Evolutionary conservation across 2,329 filamentous ascomycete species (phyloP), one percentile per base, ranked within the genome.

Genomic region (Claviceps fusiformis): DNA sequence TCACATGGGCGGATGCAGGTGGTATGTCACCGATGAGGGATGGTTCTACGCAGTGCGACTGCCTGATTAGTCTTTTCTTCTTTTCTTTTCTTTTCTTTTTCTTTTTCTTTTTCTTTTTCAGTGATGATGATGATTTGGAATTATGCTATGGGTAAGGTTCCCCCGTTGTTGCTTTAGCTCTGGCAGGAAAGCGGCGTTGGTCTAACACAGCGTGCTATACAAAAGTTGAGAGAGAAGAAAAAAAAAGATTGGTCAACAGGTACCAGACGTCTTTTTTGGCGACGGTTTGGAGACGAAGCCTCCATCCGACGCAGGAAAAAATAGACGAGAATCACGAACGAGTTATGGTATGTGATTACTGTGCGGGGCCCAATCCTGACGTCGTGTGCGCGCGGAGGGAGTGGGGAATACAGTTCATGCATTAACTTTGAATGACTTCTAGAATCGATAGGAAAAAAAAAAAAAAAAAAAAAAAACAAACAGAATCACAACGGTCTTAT

Each of bases 41-140:
- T 72, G 75, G 63, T 84, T 84, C 64, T 85, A 85, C 61, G 81
- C 81, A 57, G 74, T 81, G 52, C 75, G 79, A 53, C 68, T 82
- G 51, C 71, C 75, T 35, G 65, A 68, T 55, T 72, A 53, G 50
- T 53, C 17, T 24, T 39, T 29, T 9, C 29, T 50, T 2, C 17
- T 7, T 17, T 29, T 3, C 5, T 47, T n/a, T n/a, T n/a, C n/a
- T n/a, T n/a, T n/a, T n/a, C n/a, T n/a, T n/a, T n/a, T n/a, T n/a
- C n/a, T n/a, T n/a, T n/a, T n/a, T n/a, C n/a, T n/a, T n/a, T n/a
- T n/a, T n/a, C n/a, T n/a, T n/a, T 46, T 46, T 10, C 3, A 3
- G 35, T 37, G 39, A 8, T 29, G 6, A 17, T 50, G 19, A 15
- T 50, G 13, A 15, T 43, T 52, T n/a, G 35, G 19, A 50, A 27